A percentile compares a stretch with the other conserved stretches of the same genome.
These are phyloP conservation scores for Guyanaporus albipodus DNA, from an alignment of 768 basidiomycete genomes.

Conservation along the genomic window DNA sequence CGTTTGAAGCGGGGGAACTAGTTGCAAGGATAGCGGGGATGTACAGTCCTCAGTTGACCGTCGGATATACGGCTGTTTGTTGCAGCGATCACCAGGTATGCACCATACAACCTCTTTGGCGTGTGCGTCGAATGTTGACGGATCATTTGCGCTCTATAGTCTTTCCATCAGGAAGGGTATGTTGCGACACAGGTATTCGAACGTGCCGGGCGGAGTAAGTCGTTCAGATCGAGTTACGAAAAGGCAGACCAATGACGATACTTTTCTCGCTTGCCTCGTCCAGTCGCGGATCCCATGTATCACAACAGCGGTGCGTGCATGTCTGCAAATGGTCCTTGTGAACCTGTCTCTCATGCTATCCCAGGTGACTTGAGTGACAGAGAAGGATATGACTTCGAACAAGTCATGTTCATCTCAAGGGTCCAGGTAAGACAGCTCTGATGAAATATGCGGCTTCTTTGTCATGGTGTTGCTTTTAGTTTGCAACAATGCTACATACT, in stretches of 20 bases:
- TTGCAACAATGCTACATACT: slow-evolving; percentile 66
- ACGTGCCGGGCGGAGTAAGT: slow-evolving; percentile 67
- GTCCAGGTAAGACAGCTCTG: slow-evolving; percentile 57
- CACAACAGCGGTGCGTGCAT: slow-evolving; percentile 64
- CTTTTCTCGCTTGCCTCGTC: background rate
- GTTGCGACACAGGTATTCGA: slow-evolving; percentile 87
- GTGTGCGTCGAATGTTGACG: background rate
- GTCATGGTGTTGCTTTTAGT: slow-evolving; percentile 35
- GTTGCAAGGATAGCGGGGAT: slow-evolving; percentile 71
- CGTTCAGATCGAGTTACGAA: background rate
- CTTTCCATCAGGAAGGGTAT: slow-evolving; percentile 79
- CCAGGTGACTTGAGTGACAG: slow-evolving; percentile 76
- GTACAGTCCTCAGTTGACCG: slow-evolving; percentile 75
- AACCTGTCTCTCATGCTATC: background rate
- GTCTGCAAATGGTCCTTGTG: background rate
- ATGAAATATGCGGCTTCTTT: background rate
- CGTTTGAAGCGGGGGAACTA: slow-evolving; percentile 70
- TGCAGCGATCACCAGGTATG: slow-evolving; percentile 88
- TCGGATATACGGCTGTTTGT: slow-evolving; percentile 73
- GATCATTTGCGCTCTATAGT: slow-evolving; percentile 36
- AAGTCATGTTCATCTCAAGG: slow-evolving; percentile 80
- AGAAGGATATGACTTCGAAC: slow-evolving; percentile 77
- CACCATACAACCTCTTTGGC: background rate
- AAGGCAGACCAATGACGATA: background rate
- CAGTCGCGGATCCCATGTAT: slow-evolving; percentile 87